phyloP scores from a whole-genome alignment of 2,329 filamentous ascomycete genomes.

The Davidsoniella eucalypti region DNA sequence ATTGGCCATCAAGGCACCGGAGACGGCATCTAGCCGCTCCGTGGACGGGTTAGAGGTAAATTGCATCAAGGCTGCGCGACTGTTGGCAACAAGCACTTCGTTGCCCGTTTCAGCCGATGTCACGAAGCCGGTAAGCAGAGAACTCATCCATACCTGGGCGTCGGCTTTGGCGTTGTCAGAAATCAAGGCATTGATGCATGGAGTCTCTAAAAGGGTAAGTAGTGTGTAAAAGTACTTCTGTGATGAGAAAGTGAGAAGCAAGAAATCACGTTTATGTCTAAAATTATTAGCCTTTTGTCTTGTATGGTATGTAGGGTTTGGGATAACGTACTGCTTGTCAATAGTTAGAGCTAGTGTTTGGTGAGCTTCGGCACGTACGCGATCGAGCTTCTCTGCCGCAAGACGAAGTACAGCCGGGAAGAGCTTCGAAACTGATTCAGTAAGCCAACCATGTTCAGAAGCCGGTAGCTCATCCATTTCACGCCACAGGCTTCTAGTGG shows the following conservation, averaged over 20 bases:
- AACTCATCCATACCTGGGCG: constrained; percentile 26
- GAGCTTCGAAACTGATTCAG: constrained; percentile 22
- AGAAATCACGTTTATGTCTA: constrained; percentile 23
- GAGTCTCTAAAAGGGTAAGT: constrained; percentile 27
- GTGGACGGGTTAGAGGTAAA: constrained; percentile 28
- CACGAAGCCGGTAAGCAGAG: constrained; percentile 49
- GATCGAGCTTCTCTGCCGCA: constrained; percentile 78
- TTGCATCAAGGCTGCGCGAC: constrained; percentile 45
- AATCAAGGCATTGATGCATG: constrained; percentile 23
- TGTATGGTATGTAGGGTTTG: not conserved
- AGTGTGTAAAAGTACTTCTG: constrained; percentile 40
- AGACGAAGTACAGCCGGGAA: constrained; percentile 45
- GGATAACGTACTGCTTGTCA: constrained; percentile 26
- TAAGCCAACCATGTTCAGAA: constrained; percentile 16
- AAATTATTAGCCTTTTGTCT: constrained; percentile 15
- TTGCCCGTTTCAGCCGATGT: constrained; percentile 65
- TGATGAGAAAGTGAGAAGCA: constrained; percentile 36
- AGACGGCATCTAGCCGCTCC: constrained; percentile 23
- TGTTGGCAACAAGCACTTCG: constrained; percentile 55
- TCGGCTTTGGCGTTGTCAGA: constrained; percentile 21
- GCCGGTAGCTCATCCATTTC: constrained; percentile 17
- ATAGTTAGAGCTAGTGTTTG: constrained; percentile 31
- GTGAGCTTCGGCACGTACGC: constrained; percentile 56
- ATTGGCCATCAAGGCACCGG: constrained; percentile 36
- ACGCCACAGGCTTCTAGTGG: constrained; percentile 47